Percentiles rank a stretch among this genome's conserved stretches.
Conservation (phyloP, 805 yeast genomes). For the Candida ovalis region DNA sequence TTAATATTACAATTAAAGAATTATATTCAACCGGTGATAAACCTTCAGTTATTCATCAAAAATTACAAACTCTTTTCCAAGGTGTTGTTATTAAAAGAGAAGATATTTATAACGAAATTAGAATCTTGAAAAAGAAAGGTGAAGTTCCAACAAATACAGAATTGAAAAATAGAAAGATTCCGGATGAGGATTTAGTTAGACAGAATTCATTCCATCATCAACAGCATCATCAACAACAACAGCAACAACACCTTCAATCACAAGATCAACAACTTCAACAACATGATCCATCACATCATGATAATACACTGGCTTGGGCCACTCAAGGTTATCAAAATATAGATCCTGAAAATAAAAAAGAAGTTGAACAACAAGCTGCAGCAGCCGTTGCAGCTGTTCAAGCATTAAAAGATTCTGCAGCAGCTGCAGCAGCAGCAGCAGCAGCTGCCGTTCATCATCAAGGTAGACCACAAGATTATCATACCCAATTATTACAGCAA, state of each 20-base stretch:
- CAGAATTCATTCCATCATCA: slow-evolving; percentile 9
- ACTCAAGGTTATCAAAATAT: slow-evolving; percentile 16
- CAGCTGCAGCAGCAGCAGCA: slow-evolving; percentile 17
- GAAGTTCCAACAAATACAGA: slow-evolving; percentile 29
- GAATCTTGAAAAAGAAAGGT: slow-evolving; percentile 50
- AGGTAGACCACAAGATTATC: slow-evolving; percentile 4
- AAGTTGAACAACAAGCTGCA: slow-evolving; percentile 22
- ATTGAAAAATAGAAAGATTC: slow-evolving; percentile 24
- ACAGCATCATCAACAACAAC: slow-evolving; percentile 12
- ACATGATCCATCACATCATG: slow-evolving; percentile 13
- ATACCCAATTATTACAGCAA: slow-evolving; percentile 4
- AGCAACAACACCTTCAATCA: not conserved
- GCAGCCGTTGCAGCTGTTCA: slow-evolving; percentile 27
- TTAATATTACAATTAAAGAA: slow-evolving; percentile 47
- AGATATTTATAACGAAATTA: slow-evolving; percentile 54
- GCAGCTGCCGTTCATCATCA: slow-evolving; percentile 25
- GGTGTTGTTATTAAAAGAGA: slow-evolving; percentile 53
- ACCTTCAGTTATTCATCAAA: slow-evolving; percentile 50
- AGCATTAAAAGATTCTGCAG: slow-evolving; percentile 21
- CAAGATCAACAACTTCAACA: slow-evolving; percentile 5
- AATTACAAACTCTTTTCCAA: slow-evolving; percentile 47
- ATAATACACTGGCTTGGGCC: slow-evolving; percentile 19
- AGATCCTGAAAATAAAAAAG: slow-evolving; percentile 21
- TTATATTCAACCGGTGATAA: slow-evolving; percentile 52
- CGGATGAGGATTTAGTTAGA: slow-evolving; percentile 19